phyloP scores from a whole-genome alignment of 345 rosid genomes.

The Erysimum cheiranthoides region DNA sequence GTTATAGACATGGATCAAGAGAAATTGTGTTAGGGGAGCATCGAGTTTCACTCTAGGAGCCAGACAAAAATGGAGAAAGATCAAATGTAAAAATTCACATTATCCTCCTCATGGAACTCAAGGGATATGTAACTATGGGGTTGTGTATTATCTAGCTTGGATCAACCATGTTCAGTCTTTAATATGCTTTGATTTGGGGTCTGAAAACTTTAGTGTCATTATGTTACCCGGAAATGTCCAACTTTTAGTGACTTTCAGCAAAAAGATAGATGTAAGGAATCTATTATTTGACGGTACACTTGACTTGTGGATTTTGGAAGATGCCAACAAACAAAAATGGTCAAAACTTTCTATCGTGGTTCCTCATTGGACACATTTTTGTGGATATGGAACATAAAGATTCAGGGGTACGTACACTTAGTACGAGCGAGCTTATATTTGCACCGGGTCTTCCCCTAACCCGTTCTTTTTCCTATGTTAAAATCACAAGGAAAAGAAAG shows the following conservation, averaged over 20 bases:
- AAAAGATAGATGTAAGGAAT: neutral
- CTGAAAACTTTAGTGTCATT: constrained; percentile 1
- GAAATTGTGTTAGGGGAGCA: no score
- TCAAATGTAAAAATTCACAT: neutral
- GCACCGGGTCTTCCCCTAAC: neutral
- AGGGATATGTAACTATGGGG: neutral
- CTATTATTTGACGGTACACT: neutral
- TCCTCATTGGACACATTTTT: neutral
- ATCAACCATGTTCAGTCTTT: neutral
- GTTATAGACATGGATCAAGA: no score
- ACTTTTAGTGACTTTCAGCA: neutral
- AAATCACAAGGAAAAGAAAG: neutral
- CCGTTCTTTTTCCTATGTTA: neutral
- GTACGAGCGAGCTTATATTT: neutral
- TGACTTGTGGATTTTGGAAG: constrained; percentile 11
- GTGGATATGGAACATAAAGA: neutral
- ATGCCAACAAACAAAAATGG: neutral
- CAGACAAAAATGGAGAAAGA: no score
- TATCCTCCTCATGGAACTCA: neutral
- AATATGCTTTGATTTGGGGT: neutral
- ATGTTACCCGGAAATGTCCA: neutral
- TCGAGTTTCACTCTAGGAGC: no score
- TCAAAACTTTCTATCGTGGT: neutral
- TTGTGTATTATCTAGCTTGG: neutral
- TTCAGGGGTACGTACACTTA: neutral